These are phyloP conservation scores for Plectranthus barbatus DNA, from an alignment of 257 asterid genomes.

Conservation along the genomic window DNA sequence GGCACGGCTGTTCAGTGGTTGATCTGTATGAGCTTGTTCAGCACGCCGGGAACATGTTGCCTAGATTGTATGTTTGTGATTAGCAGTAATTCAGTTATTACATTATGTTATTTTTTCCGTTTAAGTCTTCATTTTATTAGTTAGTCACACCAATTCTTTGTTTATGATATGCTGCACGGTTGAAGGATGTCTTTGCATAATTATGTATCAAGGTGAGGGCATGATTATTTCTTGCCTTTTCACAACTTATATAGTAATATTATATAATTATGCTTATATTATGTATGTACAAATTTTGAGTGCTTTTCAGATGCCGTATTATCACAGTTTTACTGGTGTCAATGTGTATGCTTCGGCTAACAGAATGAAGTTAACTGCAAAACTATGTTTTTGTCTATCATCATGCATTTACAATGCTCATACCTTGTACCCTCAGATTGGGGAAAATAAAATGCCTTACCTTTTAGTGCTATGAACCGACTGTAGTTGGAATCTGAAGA, in stretches of 20 bases:
- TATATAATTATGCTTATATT: neutral
- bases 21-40: constrained; percentile 93
- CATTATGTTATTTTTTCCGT: neutral
- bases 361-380: neutral
- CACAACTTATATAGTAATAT: neutral
- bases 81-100: neutral
- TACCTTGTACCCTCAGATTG: neutral
- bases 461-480: neutral
- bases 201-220: neutral
- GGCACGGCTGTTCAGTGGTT: constrained; percentile 87
- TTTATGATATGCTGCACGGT: neutral
- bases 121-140: neutral
- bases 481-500: neutral
- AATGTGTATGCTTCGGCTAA: neutral
- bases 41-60: constrained; percentile 93
- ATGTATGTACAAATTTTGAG: neutral
- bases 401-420: neutral
- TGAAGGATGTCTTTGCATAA: neutral
- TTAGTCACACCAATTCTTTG: neutral
- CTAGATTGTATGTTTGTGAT: constrained; percentile 60
- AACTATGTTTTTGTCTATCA: neutral
- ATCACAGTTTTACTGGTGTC: neutral
- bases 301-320: neutral
- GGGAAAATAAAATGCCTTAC: neutral
- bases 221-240: neutral